Percentiles rank a stretch among this genome's conserved stretches.
These are phyloP conservation scores for Atkinsonella hypoxylon DNA, from an alignment of 2,329 filamentous ascomycete species.

Conservation along the genomic window DNA sequence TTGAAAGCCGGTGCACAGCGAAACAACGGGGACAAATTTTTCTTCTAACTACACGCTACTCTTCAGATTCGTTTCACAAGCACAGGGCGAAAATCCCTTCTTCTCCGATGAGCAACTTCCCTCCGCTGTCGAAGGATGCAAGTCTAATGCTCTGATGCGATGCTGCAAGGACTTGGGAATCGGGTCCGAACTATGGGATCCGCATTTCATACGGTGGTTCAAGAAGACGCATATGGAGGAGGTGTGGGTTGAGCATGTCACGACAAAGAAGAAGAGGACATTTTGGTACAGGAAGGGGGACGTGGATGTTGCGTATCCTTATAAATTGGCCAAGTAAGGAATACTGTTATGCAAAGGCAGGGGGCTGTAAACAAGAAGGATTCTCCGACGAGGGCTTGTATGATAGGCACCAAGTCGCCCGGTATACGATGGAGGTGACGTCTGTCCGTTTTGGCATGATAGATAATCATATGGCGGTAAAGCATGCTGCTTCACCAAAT, in stretches of 20 bases:
- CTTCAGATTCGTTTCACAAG: slow-evolving; percentile 76
- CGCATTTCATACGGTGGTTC: slow-evolving; percentile 75
- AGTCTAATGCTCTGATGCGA: slow-evolving; percentile 93
- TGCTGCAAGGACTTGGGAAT: slow-evolving; percentile 98
- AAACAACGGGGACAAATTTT: too few species aligned
- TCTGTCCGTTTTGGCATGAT: background rate
- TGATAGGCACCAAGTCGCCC: background rate
- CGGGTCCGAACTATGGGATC: slow-evolving; percentile 93
- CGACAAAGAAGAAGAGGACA: slow-evolving; percentile 80
- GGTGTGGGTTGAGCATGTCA: slow-evolving; percentile 78
- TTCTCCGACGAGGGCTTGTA: background rate
- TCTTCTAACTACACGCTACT: background rate
- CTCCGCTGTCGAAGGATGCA: slow-evolving; percentile 91
- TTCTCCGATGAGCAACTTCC: slow-evolving; percentile 84
- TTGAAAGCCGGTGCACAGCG: too few species aligned
- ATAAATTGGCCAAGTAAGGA: slow-evolving; percentile 25
- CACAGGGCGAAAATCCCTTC: slow-evolving; percentile 88
- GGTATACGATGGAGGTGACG: background rate
- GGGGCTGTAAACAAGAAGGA: too few species aligned
- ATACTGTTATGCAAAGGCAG: too few species aligned
- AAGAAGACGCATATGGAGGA: slow-evolving; percentile 64
- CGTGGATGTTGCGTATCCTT: slow-evolving; percentile 56
- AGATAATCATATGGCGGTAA: background rate
- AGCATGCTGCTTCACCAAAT: background rate
- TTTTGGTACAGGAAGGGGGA: slow-evolving; percentile 73